Base-by-base conservation (phyloP, 805 yeast species). In the Ogataea pignaliae region DNA sequence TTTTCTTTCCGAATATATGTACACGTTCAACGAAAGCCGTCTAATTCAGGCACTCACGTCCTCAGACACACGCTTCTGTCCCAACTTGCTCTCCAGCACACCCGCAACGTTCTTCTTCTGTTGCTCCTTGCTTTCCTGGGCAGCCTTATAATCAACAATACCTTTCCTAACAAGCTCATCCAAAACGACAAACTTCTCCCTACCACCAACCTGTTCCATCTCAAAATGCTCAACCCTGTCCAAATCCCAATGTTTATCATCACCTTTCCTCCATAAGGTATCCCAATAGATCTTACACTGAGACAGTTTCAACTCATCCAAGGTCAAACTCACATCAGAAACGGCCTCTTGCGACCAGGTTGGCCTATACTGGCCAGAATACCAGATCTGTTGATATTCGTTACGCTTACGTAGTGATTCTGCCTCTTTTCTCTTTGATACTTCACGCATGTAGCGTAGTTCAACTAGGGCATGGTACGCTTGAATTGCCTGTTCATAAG, bases 291-390 rank as follows among this genome's bases (percentile, higher is more conserved):
- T 70, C 37, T 69, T 76, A 33, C 83, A 70, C 28, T 44, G 41
- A 14, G 49, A 40, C 51, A 70, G 69, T 40, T 70, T 71, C 48
- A 82, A 71, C 48, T 81, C 83, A 44, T 84, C 89, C n/a, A 84
- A 69, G 10, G 83, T 82, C 41, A 79, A 73, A 29, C 79, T 68
- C 51, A 90, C 68, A 65, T 90, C 98, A 6, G 96, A 87, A 28
- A 88, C 88, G 1, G 97, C 85, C 64, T 90, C 97, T 63, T 88
- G 96, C 11, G 95, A 73, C 66, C 83, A 87, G 0, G 93, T 81
- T 21, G 97, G 97, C 59, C 97, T 78, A 70, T 76, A 91, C 65
- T 87, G 95, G 38, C 88, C 91, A 45, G 84, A 78, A 62, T 72
- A 83, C 96, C 97, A 89, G 40, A 83, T 79, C 65, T 86, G 83